Evolutionary conservation across 257 asterid genomes (phyloP), one percentile per base, ranked within the genome.

Genomic region (Solanum pennellii): DNA sequence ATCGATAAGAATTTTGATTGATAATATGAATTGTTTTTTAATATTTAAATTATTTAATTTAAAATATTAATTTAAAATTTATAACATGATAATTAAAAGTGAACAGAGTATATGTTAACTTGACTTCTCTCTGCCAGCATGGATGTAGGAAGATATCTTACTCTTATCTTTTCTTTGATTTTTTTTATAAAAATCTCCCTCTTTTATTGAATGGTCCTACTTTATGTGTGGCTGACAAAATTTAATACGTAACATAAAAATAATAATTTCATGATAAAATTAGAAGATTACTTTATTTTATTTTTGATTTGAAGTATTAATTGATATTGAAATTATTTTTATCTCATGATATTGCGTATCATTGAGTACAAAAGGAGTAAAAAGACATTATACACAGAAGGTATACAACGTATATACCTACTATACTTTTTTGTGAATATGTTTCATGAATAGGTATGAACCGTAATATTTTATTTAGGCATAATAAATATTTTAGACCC

Each of bases 291-390:
- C 7, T 65, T 65, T n/a, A 65, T 65, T 60, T 60, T 21, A 60
- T 60, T 23, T 60, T 60, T 5, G 2, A 21, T 60, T 65, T 65
- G 33, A 65, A 25, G 14, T 65, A 65, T n/a, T 65, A 65, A n/a
- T 59, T 9, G 6, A 9, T 21, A 20, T 12, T 59, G 1, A 59
- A 59, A 59, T 59, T 59, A 59, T 59, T 59, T 59, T 60, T 60
- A 23, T 9, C 0, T 60, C 12, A 60, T 23, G 6, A 60, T 59
- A 9, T 27, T 60, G 1, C 0, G 0, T 59, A 59, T 20, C 3
- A 59, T 2, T 21, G 6, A 3, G 16, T n/a, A 25, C 2, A 25
- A 1, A 56, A 56, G 3, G 9, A 56, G 21, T 56, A 18, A 65
- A 65, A 65, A 65, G 18, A 12, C 33, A 59, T 20, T 59, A 59